These are phyloP conservation scores for Phaseolus coccineus DNA, from an alignment of 331 rosid genomes.

Conservation along the genomic window DNA sequence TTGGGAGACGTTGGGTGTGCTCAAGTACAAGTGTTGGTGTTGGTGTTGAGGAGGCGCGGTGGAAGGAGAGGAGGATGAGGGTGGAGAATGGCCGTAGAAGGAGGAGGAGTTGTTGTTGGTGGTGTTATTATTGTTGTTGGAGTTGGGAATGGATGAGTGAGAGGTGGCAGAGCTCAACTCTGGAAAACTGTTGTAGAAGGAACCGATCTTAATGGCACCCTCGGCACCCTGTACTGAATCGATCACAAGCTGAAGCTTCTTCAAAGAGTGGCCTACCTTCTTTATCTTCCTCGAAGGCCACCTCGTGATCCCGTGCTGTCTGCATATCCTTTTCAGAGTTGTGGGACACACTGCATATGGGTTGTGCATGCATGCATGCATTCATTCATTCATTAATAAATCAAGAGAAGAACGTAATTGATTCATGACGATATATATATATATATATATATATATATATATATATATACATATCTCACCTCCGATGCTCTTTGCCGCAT, in stretches of 20 bases:
- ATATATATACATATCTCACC: constrained; percentile 26
- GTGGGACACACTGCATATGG: constrained; percentile 61
- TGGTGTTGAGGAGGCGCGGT: not conserved
- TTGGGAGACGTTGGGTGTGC: too few species aligned
- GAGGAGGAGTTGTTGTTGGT: not conserved
- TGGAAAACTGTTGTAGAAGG: constrained; percentile 66
- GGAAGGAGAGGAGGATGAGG: not conserved
- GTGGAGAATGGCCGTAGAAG: not conserved
- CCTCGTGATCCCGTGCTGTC: constrained; percentile 69
- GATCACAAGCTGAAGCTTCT: constrained; percentile 67
- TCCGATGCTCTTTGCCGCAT: constrained; percentile 74
- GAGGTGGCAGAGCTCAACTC: constrained; percentile 51
- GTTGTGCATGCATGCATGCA: too few species aligned
- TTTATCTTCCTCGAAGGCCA: constrained; percentile 77
- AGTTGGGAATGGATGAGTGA: constrained; percentile 14
- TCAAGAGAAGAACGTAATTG: too few species aligned
- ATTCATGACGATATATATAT: too few species aligned
- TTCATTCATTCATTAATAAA: not conserved
- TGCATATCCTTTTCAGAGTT: constrained; percentile 74
- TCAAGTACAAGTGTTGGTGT: not conserved
- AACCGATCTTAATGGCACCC: constrained; percentile 63
- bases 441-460: too few species aligned
- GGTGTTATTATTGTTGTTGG: not conserved
- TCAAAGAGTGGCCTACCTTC: constrained; percentile 70
- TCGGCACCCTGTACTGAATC: constrained; percentile 73